Percentiles rank a stretch among this genome's conserved stretches.
These are phyloP conservation scores for Fusarium sulawesiense DNA, from an alignment of 2,329 filamentous ascomycete species.

Conservation along the genomic window DNA sequence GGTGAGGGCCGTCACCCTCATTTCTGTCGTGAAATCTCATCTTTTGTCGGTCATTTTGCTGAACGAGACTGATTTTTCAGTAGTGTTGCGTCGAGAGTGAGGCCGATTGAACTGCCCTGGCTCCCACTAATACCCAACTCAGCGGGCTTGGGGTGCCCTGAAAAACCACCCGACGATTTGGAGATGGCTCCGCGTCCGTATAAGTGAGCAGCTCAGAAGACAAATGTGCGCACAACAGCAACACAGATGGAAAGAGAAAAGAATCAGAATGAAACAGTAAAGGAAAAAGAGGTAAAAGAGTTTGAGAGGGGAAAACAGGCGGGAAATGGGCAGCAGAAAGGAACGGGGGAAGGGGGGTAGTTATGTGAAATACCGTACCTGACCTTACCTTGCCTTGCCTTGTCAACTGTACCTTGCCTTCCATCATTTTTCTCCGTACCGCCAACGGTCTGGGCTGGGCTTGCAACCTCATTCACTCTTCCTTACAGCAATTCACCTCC, in stretches of 20 bases:
- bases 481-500: constrained; percentile 22
- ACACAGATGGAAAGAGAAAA: constrained; percentile 28
- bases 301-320: constrained; percentile 44
- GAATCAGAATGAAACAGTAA: constrained; percentile 14
- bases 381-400: constrained; percentile 16
- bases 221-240: constrained; percentile 39
- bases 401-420: constrained; percentile 12
- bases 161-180: constrained; percentile 38
- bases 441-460: constrained; percentile 34
- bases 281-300: constrained; percentile 33
- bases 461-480: constrained; percentile 35
- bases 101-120: constrained; percentile 7
- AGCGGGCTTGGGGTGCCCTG: constrained; percentile 34
- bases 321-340: constrained; percentile 46
- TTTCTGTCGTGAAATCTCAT: constrained; percentile 24
- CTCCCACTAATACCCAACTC: constrained; percentile 32
- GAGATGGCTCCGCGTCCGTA: constrained; percentile 37
- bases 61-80: constrained; percentile 8
- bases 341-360: constrained; percentile 53
- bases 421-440: constrained; percentile 37
- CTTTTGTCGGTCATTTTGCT: constrained; percentile 5
- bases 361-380: constrained; percentile 52
- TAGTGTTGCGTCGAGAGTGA: constrained; percentile 8
- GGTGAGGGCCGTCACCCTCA: constrained; percentile 34
- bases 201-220: constrained; percentile 41